These are phyloP conservation scores for Neurospora crassa DNA, from an alignment of 2,329 filamentous ascomycete genomes.

Conservation along the genomic window DNA sequence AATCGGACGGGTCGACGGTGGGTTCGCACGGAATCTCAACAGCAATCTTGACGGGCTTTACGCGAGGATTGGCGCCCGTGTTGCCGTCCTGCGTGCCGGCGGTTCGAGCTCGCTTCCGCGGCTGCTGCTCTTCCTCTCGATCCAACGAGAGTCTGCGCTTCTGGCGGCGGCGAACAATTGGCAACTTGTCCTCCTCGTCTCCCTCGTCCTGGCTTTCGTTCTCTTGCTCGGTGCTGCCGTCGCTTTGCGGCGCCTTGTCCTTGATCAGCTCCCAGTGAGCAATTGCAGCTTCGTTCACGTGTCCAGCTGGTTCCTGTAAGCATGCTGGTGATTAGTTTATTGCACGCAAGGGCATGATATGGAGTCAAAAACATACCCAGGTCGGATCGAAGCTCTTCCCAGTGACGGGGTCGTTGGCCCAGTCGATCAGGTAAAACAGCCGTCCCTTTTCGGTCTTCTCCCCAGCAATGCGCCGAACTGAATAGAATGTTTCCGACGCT, in stretches of 20 bases:
- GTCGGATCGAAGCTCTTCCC: slow-evolving; percentile 36
- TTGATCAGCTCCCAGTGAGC: slow-evolving; percentile 21
- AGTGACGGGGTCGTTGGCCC: slow-evolving; percentile 41
- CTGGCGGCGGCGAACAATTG: not conserved
- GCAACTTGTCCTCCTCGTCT: slow-evolving; percentile 5
- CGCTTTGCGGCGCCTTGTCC: slow-evolving; percentile 2
- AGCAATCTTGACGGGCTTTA: slow-evolving; percentile 5
- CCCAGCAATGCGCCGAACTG: slow-evolving; percentile 27
- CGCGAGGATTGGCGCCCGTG: not conserved
- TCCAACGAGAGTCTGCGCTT: not conserved
- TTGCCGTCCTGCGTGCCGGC: not conserved
- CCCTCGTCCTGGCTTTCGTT: slow-evolving; percentile 3
- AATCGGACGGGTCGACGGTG: slow-evolving; percentile 16
- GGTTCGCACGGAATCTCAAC: slow-evolving; percentile 11
- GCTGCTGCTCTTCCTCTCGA: not conserved
- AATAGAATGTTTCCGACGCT: slow-evolving; percentile 15
- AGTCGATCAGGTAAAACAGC: slow-evolving; percentile 43
- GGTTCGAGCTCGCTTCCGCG: slow-evolving; percentile 1
- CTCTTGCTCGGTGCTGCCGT: slow-evolving; percentile 5
- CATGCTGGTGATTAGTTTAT: not conserved
- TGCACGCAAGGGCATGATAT: not conserved
- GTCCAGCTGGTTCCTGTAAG: slow-evolving; percentile 18
- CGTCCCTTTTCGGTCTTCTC: slow-evolving; percentile 24
- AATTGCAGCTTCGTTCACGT: slow-evolving; percentile 21
- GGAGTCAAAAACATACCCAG: slow-evolving; percentile 34